phyloP scores from a whole-genome alignment of 345 rosid species.

The Pistacia atlantica region DNA sequence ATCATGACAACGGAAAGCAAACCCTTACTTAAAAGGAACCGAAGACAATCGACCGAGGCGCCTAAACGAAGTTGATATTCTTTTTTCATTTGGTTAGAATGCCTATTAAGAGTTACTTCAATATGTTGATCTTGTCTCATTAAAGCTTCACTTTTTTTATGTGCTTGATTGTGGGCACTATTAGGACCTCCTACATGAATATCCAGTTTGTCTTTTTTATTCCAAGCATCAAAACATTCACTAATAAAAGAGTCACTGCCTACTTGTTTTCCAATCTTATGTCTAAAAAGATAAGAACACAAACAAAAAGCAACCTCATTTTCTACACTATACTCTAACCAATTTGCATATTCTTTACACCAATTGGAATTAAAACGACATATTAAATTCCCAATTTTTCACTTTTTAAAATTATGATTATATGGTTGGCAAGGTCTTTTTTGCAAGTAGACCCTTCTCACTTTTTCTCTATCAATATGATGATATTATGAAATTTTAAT shows the following conservation, averaged over 20 bases:
- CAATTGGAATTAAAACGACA: neutral
- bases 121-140: neutral
- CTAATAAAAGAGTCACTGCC: neutral
- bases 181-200: conserved; percentile 1
- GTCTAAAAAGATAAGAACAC: neutral
- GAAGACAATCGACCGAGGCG: neutral
- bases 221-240: neutral
- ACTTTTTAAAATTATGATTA: neutral
- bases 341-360: neutral
- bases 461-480: neutral
- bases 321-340: neutral
- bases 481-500: neutral
- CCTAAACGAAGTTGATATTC: neutral
- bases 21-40: neutral
- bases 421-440: neutral
- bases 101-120: neutral
- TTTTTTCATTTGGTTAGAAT: neutral
- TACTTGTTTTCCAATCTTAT: neutral
- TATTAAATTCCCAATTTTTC: neutral
- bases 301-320: neutral
- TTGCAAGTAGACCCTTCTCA: neutral
- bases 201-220: neutral
- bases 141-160: neutral
- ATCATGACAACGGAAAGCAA: neutral
- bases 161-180: neutral